These are phyloP conservation scores for Phyllosticta citribraziliensis DNA, from an alignment of 2,329 filamentous ascomycete species.

Conservation along the genomic window DNA sequence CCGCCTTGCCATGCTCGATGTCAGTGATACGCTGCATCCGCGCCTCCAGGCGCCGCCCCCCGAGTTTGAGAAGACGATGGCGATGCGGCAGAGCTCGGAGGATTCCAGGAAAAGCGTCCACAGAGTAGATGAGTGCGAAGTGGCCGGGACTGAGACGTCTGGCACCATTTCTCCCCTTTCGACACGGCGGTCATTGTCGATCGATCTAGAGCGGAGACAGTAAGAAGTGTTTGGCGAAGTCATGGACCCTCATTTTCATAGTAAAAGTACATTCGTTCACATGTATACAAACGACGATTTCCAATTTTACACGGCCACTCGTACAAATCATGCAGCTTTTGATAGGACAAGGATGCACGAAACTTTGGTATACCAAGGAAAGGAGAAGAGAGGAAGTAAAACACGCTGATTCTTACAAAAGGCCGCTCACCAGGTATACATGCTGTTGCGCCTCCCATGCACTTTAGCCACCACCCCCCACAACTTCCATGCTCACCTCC, in stretches of 20 bases:
- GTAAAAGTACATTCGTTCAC: background rate
- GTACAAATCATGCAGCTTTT: background rate
- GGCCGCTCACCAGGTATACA: background rate
- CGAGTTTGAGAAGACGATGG: background rate
- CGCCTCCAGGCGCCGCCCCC: background rate
- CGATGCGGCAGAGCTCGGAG: slow-evolving; percentile 1
- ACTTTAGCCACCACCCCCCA: background rate
- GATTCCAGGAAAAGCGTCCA: background rate
- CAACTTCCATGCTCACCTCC: background rate
- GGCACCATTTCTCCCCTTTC: background rate
- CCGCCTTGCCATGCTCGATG: background rate
- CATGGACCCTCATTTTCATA: background rate
- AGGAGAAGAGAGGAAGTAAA: background rate
- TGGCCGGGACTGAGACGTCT: background rate
- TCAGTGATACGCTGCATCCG: background rate
- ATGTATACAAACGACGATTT: background rate
- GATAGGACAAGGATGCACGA: background rate
- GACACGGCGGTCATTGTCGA: background rate
- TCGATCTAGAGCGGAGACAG: background rate
- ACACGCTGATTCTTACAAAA: background rate
- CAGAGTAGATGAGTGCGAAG: background rate
- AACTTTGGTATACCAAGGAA: background rate
- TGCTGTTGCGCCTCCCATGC: background rate
- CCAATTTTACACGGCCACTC: background rate
- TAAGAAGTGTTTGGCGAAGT: background rate